A percentile compares a stretch with the other conserved stretches of the same genome.
phyloP scores from a whole-genome alignment of 1,284 basidiomycete species.

The Kalmanozyma brasiliensis region DNA sequence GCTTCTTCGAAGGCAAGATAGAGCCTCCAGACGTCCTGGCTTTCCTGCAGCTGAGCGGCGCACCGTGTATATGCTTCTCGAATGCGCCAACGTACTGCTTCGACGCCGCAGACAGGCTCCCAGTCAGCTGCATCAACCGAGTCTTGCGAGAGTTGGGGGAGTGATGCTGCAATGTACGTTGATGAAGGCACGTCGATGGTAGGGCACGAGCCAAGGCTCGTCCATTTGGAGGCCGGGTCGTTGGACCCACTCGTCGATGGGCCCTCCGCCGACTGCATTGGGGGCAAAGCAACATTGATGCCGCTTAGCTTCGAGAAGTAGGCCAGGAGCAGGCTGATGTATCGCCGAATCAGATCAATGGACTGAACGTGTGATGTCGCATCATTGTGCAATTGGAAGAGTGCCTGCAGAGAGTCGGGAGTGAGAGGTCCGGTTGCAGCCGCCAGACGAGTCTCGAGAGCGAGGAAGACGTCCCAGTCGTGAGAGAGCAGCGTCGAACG shows the following conservation, averaged over 20 bases:
- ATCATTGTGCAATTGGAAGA: conserved; percentile 45
- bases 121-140: background rate
- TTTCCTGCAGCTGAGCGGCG: conserved; percentile 45
- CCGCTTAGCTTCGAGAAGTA: conserved; percentile 19
- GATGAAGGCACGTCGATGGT: conserved; percentile 9
- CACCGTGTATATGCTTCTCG: conserved; percentile 44
- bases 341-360: conserved; percentile 31
- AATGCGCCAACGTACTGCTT: conserved; percentile 26
- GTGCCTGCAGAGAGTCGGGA: conserved; percentile 19
- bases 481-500: conserved; percentile 5
- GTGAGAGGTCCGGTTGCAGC: conserved; percentile 21
- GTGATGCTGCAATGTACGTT: conserved; percentile 19
- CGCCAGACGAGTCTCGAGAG: conserved; percentile 25
- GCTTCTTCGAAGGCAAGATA: conserved; percentile 53
- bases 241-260: background rate
- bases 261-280: background rate
- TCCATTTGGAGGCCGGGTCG: conserved; percentile 36
- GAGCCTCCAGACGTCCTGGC: conserved; percentile 51
- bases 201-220: conserved; percentile 34
- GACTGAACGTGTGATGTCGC: conserved; percentile 19
- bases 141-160: conserved; percentile 8
- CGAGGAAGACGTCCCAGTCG: conserved; percentile 35
- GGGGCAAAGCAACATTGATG: conserved; percentile 2
- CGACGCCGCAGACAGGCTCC: conserved; percentile 20
- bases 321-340: conserved; percentile 29